Base-by-base conservation (phyloP, 495 filamentous ascomycete genomes). In the Talaromyces wortmannii region DNA sequence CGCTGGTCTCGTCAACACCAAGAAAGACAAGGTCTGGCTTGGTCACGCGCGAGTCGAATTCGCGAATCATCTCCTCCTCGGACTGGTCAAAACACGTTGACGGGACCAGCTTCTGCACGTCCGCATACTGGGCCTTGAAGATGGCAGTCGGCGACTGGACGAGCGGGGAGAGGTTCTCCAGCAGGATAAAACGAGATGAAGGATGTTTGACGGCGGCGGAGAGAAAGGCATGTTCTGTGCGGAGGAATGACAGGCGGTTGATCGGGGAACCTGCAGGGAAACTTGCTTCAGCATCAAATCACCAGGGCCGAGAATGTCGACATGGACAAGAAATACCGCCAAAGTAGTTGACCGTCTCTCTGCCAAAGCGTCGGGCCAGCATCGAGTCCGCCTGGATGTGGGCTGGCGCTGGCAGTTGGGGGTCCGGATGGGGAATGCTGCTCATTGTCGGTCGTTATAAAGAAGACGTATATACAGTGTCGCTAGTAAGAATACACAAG, bases 331-430 rank as follows among this genome's bases (percentile, higher is more conserved):
- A 45, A 65, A 43, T 70, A 79, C 91, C 90, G 55, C 90, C 88
- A 76, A 96, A 97, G 80, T 97, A 98, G 74, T 98, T 97, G 60
- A 87, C 84, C 11, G 90, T 83, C 73, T 97, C 94, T 60, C 78
- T 85, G 62, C 94, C 94, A 69, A 96, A 97, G 57, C 88, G 94
- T 48, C 85, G 80, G 45, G 86, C 83, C 60, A 98, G 74, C 84
- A 92, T 91, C 6, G 88, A 90, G 75, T 92, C 83, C 62, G 88
- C 80, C 63, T 86, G 80, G 57, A 73, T 71, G 61, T 84, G 78
- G 7, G 79, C 79, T 48, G 84, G 82, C 48, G 74, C 73, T 5
- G 84, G 84, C 31, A 78, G 63, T 50, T 72, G 71, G 40, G 68
- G 61, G 30, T 57, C 44, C 23, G 29, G 17, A 50, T 44, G 18